A percentile compares a stretch with the other conserved stretches of the same genome.
Conservation (phyloP, 2,329 filamentous ascomycete genomes). For the Xylaria sp. region DNA sequence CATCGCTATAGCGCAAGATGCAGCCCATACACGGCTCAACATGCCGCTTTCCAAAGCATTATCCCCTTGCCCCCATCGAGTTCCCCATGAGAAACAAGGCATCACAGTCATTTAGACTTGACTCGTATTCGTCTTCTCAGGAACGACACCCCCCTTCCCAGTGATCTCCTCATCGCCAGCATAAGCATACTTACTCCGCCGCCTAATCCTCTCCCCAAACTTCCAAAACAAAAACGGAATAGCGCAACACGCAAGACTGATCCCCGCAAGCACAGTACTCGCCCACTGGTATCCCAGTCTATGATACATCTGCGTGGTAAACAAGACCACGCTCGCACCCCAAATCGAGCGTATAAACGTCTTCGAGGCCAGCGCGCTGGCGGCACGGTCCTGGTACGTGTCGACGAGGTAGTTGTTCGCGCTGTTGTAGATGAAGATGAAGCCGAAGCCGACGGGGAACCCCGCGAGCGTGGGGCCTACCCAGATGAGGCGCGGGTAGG, state of each 20-base stretch:
- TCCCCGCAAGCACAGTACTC: slow-evolving; percentile 75
- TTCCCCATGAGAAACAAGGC: no score
- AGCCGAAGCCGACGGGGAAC: slow-evolving; percentile 79
- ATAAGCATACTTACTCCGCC: slow-evolving; percentile 78
- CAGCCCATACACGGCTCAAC: no score
- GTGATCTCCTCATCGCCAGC: slow-evolving; percentile 60
- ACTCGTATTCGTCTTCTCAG: slow-evolving; percentile 41
- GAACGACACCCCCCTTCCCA: slow-evolving; percentile 13
- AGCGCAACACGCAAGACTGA: slow-evolving; percentile 79
- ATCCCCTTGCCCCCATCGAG: no score
- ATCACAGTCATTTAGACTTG: no score
- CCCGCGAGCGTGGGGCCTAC: slow-evolving; percentile 78
- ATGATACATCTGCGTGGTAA: slow-evolving; percentile 84
- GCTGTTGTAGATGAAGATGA: slow-evolving; percentile 86
- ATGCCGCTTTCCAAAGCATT: no score
- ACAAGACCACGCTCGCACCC: slow-evolving; percentile 81
- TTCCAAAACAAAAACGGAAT: slow-evolving; percentile 88
- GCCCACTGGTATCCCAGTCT: slow-evolving; percentile 82
- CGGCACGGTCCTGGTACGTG: slow-evolving; percentile 76
- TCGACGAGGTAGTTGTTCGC: slow-evolving; percentile 79
- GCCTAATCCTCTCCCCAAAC: slow-evolving; percentile 77
- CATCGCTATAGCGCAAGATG: no score
- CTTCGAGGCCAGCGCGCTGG: slow-evolving; percentile 83
- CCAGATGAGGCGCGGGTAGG: slow-evolving; percentile 74
- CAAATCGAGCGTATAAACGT: slow-evolving; percentile 83